Base-by-base conservation (phyloP, 78 protist genomes). In the Paulinella micropora region DNA sequence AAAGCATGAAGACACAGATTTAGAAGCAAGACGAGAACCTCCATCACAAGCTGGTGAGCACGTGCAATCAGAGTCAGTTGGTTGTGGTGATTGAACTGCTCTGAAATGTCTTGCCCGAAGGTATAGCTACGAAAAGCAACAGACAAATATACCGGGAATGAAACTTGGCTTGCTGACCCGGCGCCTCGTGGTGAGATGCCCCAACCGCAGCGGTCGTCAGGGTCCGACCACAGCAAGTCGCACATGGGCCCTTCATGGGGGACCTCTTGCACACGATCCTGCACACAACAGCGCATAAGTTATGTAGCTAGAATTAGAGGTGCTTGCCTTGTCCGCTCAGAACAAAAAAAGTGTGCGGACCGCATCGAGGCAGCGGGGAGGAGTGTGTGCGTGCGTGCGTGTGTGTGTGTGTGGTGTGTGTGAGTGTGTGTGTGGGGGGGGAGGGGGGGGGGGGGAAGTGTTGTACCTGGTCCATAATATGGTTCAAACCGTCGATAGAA, bases 11-110 rank as follows among this genome's bases (percentile, higher is more conserved):
- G n/a, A n/a, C n/a, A n/a, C n/a, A n/a, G n/a, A n/a, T n/a, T n/a
- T n/a, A n/a, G n/a, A n/a, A n/a, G n/a, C n/a, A n/a, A n/a, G n/a
- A n/a, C n/a, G 82, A n/a, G n/a, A n/a, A n/a, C 96, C 87, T 97
- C 98, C 98, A 95, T 95, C 36, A 94, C 95, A 36, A 97, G 96
- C 92, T 97, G 99, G 64, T 97, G 99, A 2, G 99, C 99, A n/a
- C 99, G 90, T 0, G 93, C 92, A 9, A 96, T 91, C 26, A 94
- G 87, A 4, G 77, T 87, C 34, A 97, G 86, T 37, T 90, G 92
- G 86, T 97, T 97, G 77, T 87, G 91, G n/a, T 93, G 96, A 87
- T 92, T 92, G 95, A 96, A 97, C 37, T 91, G 93, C 87, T 93
- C 94, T 1, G 95, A 89, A 28, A 95, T 92, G 88, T 95, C 98